A percentile compares a stretch with the other conserved stretches of the same genome.
Evolutionary conservation across 208 protist species (phyloP).

Genomic region (Wallacemonas collosoma): DNA sequence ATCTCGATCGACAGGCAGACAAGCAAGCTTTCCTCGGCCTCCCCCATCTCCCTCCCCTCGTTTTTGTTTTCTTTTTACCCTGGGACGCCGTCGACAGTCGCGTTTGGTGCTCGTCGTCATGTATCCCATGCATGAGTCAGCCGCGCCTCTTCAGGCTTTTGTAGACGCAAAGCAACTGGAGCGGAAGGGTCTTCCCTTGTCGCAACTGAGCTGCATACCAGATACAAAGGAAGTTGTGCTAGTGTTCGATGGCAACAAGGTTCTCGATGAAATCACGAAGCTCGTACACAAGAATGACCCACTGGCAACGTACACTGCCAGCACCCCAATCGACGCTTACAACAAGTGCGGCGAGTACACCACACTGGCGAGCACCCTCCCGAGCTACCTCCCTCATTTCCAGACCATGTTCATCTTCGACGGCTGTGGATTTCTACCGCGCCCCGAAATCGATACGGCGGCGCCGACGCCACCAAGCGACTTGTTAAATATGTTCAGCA

Average conservation of each 20-base stretch:
- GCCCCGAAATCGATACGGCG: slow-evolving; percentile 16
- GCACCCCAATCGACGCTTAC: slow-evolving; percentile 72
- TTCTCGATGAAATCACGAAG: slow-evolving; percentile 75
- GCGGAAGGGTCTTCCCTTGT: slow-evolving; percentile 58
- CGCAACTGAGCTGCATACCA: slow-evolving; percentile 44
- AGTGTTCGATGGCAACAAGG: slow-evolving; percentile 79
- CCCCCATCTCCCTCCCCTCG: background rate
- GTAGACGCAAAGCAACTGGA: slow-evolving; percentile 66
- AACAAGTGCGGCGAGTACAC: slow-evolving; percentile 46
- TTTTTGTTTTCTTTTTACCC: background rate
- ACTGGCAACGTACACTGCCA: slow-evolving; percentile 70
- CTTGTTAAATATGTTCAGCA: slow-evolving; percentile 7
- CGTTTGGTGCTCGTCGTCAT: background rate
- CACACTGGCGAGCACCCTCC: slow-evolving; percentile 27
- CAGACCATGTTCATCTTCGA: slow-evolving; percentile 66
- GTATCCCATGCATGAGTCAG: background rate
- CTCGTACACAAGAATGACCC: slow-evolving; percentile 53
- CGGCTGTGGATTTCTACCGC: slow-evolving; percentile 39
- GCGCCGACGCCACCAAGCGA: slow-evolving; percentile 18
- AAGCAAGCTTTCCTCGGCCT: background rate
- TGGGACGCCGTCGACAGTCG: background rate
- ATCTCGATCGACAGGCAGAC: too few relatives aligned
- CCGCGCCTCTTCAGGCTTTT: slow-evolving; percentile 51
- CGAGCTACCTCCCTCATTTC: slow-evolving; percentile 30
- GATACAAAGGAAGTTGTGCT: slow-evolving; percentile 58